These are phyloP conservation scores for Symbiodinium natans DNA, from an alignment of 73 alveolate species.

Conservation along the genomic window DNA sequence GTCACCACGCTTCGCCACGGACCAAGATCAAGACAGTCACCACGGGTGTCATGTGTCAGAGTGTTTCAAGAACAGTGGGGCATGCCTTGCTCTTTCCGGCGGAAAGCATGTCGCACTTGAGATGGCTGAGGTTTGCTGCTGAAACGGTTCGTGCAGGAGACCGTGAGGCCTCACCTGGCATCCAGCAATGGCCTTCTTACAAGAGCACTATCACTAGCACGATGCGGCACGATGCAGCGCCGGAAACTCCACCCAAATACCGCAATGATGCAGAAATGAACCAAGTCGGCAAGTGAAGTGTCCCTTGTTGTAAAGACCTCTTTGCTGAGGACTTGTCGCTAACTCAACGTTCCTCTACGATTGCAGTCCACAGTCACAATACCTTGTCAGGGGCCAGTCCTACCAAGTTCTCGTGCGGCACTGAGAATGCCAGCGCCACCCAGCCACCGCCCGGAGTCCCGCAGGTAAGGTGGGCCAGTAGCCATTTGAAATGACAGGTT, in stretches of 20 bases:
- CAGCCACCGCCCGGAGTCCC: neutral
- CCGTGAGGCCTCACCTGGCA: conserved; percentile 4
- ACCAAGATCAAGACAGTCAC: neutral
- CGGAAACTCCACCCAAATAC: too few species aligned
- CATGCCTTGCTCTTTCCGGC: neutral
- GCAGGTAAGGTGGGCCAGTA: too few species aligned
- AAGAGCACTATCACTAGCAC: neutral
- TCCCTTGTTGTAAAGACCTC: too few species aligned
- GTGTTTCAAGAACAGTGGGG: too few species aligned
- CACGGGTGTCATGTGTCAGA: too few species aligned
- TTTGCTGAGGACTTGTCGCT: too few species aligned
- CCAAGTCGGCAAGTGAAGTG: too few species aligned
- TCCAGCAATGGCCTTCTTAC: neutral
- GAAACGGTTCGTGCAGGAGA: conserved; percentile 60
- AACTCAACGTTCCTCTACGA: neutral
- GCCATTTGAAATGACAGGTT: neutral
- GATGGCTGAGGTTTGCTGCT: conserved; percentile 32
- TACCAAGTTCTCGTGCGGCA: conserved; percentile 31
- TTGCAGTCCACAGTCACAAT: too few species aligned
- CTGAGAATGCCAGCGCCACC: neutral
- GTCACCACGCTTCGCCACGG: neutral
- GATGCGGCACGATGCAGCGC: neutral
- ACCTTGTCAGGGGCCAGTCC: conserved; percentile 39
- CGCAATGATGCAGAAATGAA: too few species aligned
- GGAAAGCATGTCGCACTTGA: neutral